Evolutionary conservation across 805 yeast genomes (phyloP), one percentile per base, ranked within the genome.

Genomic region (Myxozyma monticola): DNA sequence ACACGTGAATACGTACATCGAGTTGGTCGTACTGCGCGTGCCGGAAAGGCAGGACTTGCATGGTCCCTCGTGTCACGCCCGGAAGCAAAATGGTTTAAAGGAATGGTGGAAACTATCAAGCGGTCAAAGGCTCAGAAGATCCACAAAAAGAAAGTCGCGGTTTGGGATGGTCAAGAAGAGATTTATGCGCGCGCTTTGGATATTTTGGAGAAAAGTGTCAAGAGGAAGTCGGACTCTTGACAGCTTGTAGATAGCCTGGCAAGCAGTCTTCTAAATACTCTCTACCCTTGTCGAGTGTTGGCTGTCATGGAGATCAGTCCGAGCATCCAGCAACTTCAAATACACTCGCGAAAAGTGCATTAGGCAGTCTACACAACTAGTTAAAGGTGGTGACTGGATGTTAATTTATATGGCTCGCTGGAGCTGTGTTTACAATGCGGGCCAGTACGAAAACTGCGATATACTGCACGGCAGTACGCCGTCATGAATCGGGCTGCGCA

Each of bases 1-100:
- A 77, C 90, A 0, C 83, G 95, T 57, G 98, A 93, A 61, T 93
- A 93, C 60, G 88, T 93, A 24, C 99, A 93, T 69, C 78, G 99
- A 62, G 88, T 89, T 34, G 99, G 99, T 35, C 83, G 99, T 72
- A 90, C 98, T 0, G 97, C 98, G 1, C 81, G 99, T 70, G 99
- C 99, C 1, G 83, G 85, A 44, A 78, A 81, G 30, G 45, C 59
- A 0, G 99, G 99, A 65, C 70, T 72, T 31, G 96, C 96, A 0
- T 78, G 82, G 65, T 85, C 81, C 40, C 66, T 91, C 22, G 73
- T 83, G n/a, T 95, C 96, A 25, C 80, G 79, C 47, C 90, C 89
- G 45, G 98, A 93, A 61, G 74, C 72, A 43, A 81, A 76, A 58
- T 76, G 53, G 68, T 76, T 59, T 63, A 68, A 46, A 65, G 68